A percentile compares a stretch with the other conserved stretches of the same genome.
Conservation (phyloP, 495 filamentous ascomycete species). For the Neurospora sp. region DNA sequence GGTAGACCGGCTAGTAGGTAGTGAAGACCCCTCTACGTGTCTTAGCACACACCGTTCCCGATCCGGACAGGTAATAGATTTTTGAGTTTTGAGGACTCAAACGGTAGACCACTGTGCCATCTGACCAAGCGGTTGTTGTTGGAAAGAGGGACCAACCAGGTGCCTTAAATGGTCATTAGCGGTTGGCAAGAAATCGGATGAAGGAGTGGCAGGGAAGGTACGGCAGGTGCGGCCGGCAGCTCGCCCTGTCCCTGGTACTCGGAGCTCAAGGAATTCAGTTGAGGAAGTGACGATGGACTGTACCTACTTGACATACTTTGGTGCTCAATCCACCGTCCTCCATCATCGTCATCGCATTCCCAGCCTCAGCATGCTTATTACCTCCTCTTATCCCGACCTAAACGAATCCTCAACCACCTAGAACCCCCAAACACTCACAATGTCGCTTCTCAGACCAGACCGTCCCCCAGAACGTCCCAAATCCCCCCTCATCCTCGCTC, state of each 20-base stretch:
- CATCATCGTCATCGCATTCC: background rate
- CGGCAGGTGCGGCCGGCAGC: background rate
- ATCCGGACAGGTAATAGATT: background rate
- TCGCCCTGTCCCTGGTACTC: too few relatives aligned
- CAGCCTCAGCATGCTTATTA: background rate
- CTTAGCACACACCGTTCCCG: background rate
- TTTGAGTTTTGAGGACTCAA: background rate
- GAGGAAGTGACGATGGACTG: background rate
- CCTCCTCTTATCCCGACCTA: background rate
- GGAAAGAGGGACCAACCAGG: background rate
- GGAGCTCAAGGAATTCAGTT: too few relatives aligned
- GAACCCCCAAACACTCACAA: background rate
- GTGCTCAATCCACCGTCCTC: background rate
- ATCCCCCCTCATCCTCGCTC: background rate
- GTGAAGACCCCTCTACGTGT: background rate
- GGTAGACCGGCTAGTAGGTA: background rate
- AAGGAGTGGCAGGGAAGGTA: background rate
- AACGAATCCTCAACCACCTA: background rate
- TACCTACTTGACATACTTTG: background rate
- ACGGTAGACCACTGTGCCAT: background rate
- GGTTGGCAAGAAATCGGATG: background rate
- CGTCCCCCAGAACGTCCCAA: background rate
- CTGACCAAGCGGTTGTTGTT: background rate
- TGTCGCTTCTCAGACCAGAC: background rate
- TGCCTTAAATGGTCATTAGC: background rate